Evolutionary conservation across 1,284 basidiomycete species (phyloP), one percentile per base, ranked within the genome.

Genomic region (Cerioporus squamosus): DNA sequence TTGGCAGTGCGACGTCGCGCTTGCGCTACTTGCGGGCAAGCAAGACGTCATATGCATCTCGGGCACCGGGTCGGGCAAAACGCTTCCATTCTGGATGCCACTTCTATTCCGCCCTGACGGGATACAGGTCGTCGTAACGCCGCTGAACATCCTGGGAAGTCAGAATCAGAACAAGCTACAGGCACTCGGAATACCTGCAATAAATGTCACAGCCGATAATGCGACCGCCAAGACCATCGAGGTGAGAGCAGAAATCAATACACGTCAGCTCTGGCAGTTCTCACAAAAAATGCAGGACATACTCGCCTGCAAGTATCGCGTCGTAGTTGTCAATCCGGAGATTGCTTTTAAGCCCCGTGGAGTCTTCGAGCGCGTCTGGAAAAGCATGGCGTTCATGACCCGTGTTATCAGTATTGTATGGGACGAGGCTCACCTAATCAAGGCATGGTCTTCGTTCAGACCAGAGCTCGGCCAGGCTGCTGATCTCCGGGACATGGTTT

Each of bases 361-460:
- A 0, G 49, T 61, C 0, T 67, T 74, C 36, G 51, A 63, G 9
- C 51, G 59, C 18, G 63, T 77, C 1, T 75, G 70, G 68, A 68
- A 66, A 15, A 63, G 70, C 2, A 26, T 55, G 0, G 44, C 44
- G 0, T 71, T 78, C 48, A 67, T 64, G 8, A 60, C 51, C 4
- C 39, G 52, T 1, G 29, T 77, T 0, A 49, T 75, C 10, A 68
- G 64, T 51, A 45, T 78, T 15, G 60, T 72, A 1, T 73, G 72
- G 53, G 76, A 79, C 55, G 74, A 79, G 60, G 76, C 60, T 0
- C 75, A 79, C 40, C 75, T 74, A 53, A 66, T 76, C 33, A 72
- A 70, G 31, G 56, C 64, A 31, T 78, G 76, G 77, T 72, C 72
- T 6, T 45, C 46, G 0, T 77, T 78, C 59, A 63, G 70, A 1